Conservation (phyloP, 352 stramenopile species). For the Blastocystis sp. region DNA sequence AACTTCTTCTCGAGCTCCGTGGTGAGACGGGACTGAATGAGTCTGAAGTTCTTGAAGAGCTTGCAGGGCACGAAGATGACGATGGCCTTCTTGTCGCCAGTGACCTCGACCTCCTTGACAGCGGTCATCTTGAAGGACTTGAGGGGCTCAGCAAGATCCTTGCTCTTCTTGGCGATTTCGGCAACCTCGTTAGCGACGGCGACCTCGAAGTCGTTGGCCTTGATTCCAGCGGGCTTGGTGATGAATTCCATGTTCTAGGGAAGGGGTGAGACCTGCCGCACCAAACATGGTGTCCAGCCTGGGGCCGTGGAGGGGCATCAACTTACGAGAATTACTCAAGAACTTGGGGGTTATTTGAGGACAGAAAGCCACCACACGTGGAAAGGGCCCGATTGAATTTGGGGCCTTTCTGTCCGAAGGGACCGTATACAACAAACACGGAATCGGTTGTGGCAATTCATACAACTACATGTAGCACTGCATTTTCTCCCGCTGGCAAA, state of each 20-base stretch:
- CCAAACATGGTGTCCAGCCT: background rate
- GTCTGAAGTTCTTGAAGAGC: constrained; percentile 92
- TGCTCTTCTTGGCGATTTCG: constrained; percentile 27
- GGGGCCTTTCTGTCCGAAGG: background rate
- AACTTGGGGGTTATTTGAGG: background rate
- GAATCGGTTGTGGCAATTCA: constrained; percentile 9
- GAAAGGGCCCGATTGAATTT: background rate
- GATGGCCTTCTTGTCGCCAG: constrained; percentile 89
- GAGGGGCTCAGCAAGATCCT: constrained; percentile 17
- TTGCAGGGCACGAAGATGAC: constrained; percentile 97
- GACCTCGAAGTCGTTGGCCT: constrained; percentile 14
- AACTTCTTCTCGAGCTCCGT: constrained; percentile 99
- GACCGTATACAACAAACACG: constrained; percentile 7
- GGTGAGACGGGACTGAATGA: constrained; percentile 94
- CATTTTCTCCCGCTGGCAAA: background rate
- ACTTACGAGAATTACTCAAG: background rate
- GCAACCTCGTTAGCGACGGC: constrained; percentile 15
- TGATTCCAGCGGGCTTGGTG: background rate
- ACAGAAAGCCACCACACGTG: background rate
- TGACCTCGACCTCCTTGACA: constrained; percentile 94
- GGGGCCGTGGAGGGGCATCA: background rate
- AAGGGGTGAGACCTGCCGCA: background rate
- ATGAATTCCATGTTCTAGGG: background rate
- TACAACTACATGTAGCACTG: constrained; percentile 3
- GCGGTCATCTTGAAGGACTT: constrained; percentile 72